phyloP scores from a whole-genome alignment of 2,329 filamentous ascomycete genomes.

The Thielaviopsis cerberus region DNA sequence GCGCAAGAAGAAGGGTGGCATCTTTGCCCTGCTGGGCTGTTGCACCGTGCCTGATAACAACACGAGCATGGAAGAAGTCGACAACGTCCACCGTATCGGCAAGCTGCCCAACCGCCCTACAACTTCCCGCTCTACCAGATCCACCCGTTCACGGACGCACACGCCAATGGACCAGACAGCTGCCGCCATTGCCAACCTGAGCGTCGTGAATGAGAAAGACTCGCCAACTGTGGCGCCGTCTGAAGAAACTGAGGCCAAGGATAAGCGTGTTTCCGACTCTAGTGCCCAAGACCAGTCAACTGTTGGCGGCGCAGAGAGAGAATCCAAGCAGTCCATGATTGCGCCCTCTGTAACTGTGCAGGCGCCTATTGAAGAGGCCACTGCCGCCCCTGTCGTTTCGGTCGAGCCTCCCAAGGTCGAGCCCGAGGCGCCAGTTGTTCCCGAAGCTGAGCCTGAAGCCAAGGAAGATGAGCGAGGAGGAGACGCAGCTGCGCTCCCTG shows the following conservation, averaged over 20 bases:
- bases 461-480: slow-evolving; percentile 17
- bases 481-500: slow-evolving; percentile 13
- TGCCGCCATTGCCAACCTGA: slow-evolving; percentile 23
- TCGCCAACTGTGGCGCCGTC: slow-evolving; percentile 19
- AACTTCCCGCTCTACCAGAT: slow-evolving; percentile 28
- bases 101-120: slow-evolving; percentile 35
- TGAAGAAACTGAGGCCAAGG: slow-evolving; percentile 21
- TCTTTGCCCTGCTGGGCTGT: slow-evolving; percentile 45
- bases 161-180: slow-evolving; percentile 33
- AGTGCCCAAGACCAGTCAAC: slow-evolving; percentile 29
- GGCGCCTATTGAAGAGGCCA: slow-evolving; percentile 25
- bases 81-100: slow-evolving; percentile 40
- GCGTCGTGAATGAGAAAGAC: slow-evolving; percentile 30
- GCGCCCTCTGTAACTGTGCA: slow-evolving; percentile 18
- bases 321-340: slow-evolving; percentile 26
- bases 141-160: slow-evolving; percentile 21
- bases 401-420: neutral
- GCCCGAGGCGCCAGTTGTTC: neutral
- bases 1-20: slow-evolving; percentile 36
- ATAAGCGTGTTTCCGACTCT: slow-evolving; percentile 28
- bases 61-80: slow-evolving; percentile 30
- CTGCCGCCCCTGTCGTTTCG: slow-evolving; percentile 13
- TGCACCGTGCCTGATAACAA: slow-evolving; percentile 45
- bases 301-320: slow-evolving; percentile 23
- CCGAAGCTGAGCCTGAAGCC: slow-evolving; percentile 39